These are phyloP conservation scores for Boechera stricta DNA, from an alignment of 345 rosid genomes.

Conservation along the genomic window DNA sequence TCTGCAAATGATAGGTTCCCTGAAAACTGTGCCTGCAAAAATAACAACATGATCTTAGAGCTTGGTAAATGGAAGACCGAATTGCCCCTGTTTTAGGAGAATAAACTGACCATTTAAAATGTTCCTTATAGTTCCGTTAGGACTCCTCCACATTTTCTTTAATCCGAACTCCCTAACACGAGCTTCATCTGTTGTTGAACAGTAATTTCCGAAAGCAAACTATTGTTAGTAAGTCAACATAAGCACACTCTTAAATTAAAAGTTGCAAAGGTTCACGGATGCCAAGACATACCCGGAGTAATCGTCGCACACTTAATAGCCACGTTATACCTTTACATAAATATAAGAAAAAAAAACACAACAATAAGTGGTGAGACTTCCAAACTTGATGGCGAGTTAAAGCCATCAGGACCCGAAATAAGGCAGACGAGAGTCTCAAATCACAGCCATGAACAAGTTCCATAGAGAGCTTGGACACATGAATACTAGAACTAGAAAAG, in stretches of 20 bases:
- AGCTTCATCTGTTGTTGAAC: conserved; percentile 65
- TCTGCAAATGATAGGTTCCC: conserved; percentile 88
- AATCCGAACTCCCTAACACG: conserved; percentile 80
- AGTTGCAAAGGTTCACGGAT: background rate
- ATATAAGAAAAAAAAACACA: background rate
- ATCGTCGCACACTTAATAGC: conserved; percentile 74
- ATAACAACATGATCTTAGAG: conserved; percentile 13
- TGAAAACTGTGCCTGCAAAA: conserved; percentile 82
- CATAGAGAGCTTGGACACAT: conserved; percentile 1
- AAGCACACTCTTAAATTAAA: background rate
- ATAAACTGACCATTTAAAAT: conserved; percentile 75
- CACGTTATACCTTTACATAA: conserved; percentile 55
- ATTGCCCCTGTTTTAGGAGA: conserved; percentile 11
- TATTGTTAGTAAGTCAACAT: conserved; percentile 7
- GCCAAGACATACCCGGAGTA: conserved; percentile 56
- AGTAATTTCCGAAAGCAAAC: background rate
- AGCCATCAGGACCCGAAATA: background rate
- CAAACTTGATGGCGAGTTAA: background rate
- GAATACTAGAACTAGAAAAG: background rate
- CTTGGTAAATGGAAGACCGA: background rate
- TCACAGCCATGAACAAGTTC: background rate
- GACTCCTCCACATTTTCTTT: conserved; percentile 96
- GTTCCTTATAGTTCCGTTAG: conserved; percentile 92
- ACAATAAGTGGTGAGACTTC: background rate
- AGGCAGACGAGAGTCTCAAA: background rate